Percentiles rank a stretch among this genome's conserved stretches.
These are phyloP conservation scores for Corinectria fuckeliana DNA, from an alignment of 2,329 filamentous ascomycete genomes.

Conservation along the genomic window DNA sequence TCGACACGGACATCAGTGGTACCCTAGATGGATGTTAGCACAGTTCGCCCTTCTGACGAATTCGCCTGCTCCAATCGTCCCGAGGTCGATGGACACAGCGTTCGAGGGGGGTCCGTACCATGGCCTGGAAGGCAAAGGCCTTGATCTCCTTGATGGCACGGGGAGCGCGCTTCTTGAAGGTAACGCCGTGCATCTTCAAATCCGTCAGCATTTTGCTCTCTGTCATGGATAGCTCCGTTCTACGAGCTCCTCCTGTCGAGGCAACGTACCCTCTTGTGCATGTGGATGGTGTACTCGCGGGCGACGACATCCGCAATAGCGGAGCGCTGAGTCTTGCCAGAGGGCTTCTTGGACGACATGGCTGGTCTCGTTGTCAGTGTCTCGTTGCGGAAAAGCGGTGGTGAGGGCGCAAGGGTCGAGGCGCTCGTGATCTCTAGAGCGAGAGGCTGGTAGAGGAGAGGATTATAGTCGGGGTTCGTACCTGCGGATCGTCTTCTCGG, in stretches of 20 bases:
- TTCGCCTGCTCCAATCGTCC: slow-evolving; percentile 18
- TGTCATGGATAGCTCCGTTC: slow-evolving; percentile 14
- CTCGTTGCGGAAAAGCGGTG: slow-evolving; percentile 24
- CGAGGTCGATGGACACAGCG: slow-evolving; percentile 12
- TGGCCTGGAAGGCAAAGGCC: slow-evolving; percentile 88
- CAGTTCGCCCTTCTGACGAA: slow-evolving; percentile 1
- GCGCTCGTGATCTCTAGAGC: slow-evolving; percentile 31
- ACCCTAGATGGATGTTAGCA: slow-evolving; percentile 64
- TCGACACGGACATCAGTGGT: slow-evolving; percentile 97
- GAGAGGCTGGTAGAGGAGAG: slow-evolving; percentile 27
- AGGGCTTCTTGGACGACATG: slow-evolving; percentile 53
- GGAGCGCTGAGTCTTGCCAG: slow-evolving; percentile 69
- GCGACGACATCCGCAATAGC: slow-evolving; percentile 99
- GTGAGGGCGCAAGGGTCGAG: slow-evolving; percentile 21
- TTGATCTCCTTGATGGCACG: slow-evolving; percentile 99
- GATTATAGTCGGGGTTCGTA: slow-evolving; percentile 42
- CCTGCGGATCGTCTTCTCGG: slow-evolving; percentile 50
- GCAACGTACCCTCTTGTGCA: slow-evolving; percentile 82
- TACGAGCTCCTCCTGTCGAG: slow-evolving; percentile 18
- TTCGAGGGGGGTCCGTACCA: slow-evolving; percentile 71
- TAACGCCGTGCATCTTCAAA: slow-evolving; percentile 87
- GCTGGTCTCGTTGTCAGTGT: slow-evolving; percentile 43
- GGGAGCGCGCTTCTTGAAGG: slow-evolving; percentile 99
- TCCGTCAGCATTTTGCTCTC: slow-evolving; percentile 25
- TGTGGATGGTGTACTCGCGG: slow-evolving; percentile 99